phyloP scores from a whole-genome alignment of 2,329 filamentous ascomycete genomes.

The Akanthomyces lecanii region DNA sequence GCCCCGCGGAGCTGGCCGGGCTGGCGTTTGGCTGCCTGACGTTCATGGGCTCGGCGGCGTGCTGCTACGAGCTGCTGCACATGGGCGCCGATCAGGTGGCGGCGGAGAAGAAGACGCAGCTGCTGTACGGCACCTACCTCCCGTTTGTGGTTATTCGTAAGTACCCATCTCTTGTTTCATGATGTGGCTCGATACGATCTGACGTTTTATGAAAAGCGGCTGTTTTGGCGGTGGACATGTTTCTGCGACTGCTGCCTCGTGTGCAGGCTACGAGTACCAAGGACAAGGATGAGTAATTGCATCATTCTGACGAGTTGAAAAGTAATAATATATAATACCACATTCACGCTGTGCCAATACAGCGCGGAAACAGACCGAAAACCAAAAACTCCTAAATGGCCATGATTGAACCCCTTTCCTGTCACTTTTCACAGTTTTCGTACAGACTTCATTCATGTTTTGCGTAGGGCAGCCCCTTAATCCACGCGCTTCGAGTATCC shows the following conservation, averaged over 20 bases:
- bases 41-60: slow-evolving; percentile 47
- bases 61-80: slow-evolving; percentile 46
- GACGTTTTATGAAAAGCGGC: slow-evolving; percentile 34
- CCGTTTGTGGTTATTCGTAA: slow-evolving; percentile 52
- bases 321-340: neutral
- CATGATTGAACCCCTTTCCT: neutral
- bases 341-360: neutral
- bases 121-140: slow-evolving; percentile 47
- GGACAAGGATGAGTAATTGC: slow-evolving; percentile 21
- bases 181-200: neutral
- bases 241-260: slow-evolving; percentile 43
- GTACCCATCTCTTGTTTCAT: slow-evolving; percentile 24
- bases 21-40: slow-evolving; percentile 50
- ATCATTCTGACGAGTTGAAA: neutral
- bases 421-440: neutral
- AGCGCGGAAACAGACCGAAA: neutral
- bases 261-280: slow-evolving; percentile 39
- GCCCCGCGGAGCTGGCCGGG: slow-evolving; percentile 44
- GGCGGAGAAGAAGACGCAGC: slow-evolving; percentile 39
- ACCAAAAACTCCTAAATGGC: neutral
- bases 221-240: slow-evolving; percentile 53
- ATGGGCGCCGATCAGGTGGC: slow-evolving; percentile 46
- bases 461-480: slow-evolving; percentile 22
- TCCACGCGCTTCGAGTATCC: slow-evolving; percentile 54
- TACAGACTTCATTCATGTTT: neutral